These are phyloP conservation scores for Lasiodiplodia sp. DNA, from an alignment of 2,329 filamentous ascomycete species.

Conservation along the genomic window DNA sequence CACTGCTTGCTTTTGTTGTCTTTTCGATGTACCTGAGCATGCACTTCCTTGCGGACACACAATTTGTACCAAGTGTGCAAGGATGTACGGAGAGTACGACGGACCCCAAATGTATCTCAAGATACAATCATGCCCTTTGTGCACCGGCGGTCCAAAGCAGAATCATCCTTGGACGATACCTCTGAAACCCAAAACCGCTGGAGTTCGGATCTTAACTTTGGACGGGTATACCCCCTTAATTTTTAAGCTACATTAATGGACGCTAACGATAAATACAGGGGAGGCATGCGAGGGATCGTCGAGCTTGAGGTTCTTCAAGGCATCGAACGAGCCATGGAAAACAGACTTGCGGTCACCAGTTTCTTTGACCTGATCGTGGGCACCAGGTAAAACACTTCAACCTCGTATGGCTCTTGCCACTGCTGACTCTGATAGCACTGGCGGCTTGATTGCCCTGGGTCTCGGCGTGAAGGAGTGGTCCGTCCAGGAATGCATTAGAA, in stretches of 20 bases:
- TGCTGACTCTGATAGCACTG: slow-evolving; percentile 35
- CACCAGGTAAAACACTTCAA: slow-evolving; percentile 29
- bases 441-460: slow-evolving; percentile 54
- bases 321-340: slow-evolving; percentile 51
- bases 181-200: slow-evolving; percentile 46
- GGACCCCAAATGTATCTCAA: slow-evolving; percentile 24
- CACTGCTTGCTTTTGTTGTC: slow-evolving; percentile 56
- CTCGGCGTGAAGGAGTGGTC: slow-evolving; percentile 49
- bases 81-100: slow-evolving; percentile 38
- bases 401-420: too few relatives aligned
- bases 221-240: slow-evolving; percentile 41
- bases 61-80: slow-evolving; percentile 53
- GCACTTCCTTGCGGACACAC: slow-evolving; percentile 56
- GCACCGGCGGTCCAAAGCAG: slow-evolving; percentile 31
- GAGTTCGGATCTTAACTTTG: slow-evolving; percentile 50
- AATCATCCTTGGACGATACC: slow-evolving; percentile 35
- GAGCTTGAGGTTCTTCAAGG: slow-evolving; percentile 52
- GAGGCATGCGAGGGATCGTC: slow-evolving; percentile 56
- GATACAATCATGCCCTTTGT: slow-evolving; percentile 45
- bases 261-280: slow-evolving; percentile 33
- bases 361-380: slow-evolving; percentile 59
- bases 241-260: too few relatives aligned
- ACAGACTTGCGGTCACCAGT: slow-evolving; percentile 49
- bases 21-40: slow-evolving; percentile 54
- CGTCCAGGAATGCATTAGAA: slow-evolving; percentile 48